Conservation (phyloP, 1,284 basidiomycete genomes). For the Leucoagaricus sp. region DNA sequence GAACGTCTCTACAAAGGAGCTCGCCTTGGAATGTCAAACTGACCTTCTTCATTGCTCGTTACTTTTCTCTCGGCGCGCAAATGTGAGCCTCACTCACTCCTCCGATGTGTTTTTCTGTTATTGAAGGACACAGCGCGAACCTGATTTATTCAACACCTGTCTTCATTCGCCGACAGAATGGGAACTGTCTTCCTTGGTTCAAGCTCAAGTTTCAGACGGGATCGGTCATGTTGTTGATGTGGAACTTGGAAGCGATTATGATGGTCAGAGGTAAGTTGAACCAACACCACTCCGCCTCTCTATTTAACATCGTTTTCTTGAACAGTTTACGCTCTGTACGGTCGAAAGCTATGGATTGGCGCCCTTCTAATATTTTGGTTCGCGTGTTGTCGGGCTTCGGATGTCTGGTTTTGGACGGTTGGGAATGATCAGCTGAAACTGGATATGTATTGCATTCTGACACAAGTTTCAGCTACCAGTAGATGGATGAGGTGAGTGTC, state of each 20-base stretch:
- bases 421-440: not conserved
- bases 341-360: not conserved
- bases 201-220: not conserved
- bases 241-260: conserved; percentile 4
- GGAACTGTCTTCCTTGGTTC: not conserved
- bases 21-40: not conserved
- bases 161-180: not conserved
- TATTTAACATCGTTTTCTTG: not conserved
- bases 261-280: not conserved
- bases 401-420: not conserved
- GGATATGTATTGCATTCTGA: not conserved
- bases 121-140: not conserved
- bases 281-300: not conserved
- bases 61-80: not conserved
- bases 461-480: not conserved
- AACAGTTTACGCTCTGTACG: conserved; percentile 1
- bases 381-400: not conserved
- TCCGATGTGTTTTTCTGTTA: no score
- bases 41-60: conserved; percentile 5
- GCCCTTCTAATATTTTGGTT: not conserved
- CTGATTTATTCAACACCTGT: not conserved
- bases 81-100: not conserved
- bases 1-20: not conserved
- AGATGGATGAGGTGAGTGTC: not conserved
- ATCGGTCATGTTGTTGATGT: not conserved